phyloP scores from a whole-genome alignment of 768 basidiomycete genomes.

The Xerocomellus amylosporus region DNA sequence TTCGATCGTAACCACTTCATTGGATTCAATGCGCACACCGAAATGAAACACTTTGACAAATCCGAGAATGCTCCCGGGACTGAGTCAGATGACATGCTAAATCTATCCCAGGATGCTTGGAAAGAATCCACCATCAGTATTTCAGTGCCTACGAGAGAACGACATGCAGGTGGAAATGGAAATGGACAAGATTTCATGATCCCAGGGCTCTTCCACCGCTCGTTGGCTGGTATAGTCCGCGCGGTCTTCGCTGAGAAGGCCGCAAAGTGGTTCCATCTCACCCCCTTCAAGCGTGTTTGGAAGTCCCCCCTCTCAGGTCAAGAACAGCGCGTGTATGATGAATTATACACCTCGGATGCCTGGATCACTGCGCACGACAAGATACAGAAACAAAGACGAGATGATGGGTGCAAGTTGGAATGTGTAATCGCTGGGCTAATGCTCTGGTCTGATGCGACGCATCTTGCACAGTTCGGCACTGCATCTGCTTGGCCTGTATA shows the following conservation, averaged over 20 bases:
- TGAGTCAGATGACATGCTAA: no score
- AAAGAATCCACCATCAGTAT: constrained; percentile 21
- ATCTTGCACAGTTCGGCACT: neutral
- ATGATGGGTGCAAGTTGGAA: constrained; percentile 17
- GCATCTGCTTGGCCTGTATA: neutral
- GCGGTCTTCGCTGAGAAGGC: constrained; percentile 5
- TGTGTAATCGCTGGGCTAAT: neutral
- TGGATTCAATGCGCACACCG: constrained; percentile 8
- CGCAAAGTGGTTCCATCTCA: constrained; percentile 22
- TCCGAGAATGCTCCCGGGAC: no score
- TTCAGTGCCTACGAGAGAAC: constrained; percentile 29
- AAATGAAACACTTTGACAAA: neutral
- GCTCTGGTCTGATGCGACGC: neutral
- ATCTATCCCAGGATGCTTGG: neutral
- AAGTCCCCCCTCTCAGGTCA: constrained; percentile 1
- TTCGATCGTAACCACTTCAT: constrained; percentile 14
- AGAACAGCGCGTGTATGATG: constrained; percentile 19
- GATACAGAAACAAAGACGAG: constrained; percentile 16
- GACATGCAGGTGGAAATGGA: constrained; percentile 9
- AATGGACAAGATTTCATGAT: constrained; percentile 25
- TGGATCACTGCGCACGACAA: constrained; percentile 23
- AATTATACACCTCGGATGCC: constrained; percentile 25
- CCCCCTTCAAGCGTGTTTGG: constrained; percentile 25
- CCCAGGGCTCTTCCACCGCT: constrained; percentile 28
- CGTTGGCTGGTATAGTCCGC: constrained; percentile 15